Percentiles rank a stretch among this genome's conserved stretches.
These are phyloP conservation scores for Sclerotiophoma versabilis DNA, from an alignment of 2,329 filamentous ascomycete genomes.

Conservation along the genomic window DNA sequence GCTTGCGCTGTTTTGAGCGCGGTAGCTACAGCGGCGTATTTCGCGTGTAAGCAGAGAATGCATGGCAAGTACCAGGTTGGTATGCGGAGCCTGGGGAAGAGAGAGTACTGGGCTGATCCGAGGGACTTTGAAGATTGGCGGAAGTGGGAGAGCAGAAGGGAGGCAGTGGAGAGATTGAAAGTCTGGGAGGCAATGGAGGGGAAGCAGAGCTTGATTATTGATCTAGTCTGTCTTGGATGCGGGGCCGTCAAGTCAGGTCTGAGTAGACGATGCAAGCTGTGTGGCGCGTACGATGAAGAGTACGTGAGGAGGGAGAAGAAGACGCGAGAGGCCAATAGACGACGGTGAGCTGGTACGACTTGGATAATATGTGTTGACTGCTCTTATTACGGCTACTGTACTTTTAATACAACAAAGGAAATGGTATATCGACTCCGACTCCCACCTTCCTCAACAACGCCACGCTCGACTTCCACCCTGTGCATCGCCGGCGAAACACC, in stretches of 20 bases:
- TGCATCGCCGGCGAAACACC: no score
- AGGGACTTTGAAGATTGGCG: not conserved
- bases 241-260: not conserved
- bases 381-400: no score
- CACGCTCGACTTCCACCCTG: not conserved
- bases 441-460: not conserved
- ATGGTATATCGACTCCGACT: not conserved
- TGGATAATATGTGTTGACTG: not conserved
- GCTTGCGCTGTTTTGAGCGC: not conserved
- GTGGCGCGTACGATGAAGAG: not conserved
- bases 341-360: not conserved
- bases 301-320: not conserved
- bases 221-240: not conserved
- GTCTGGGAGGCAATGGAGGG: not conserved
- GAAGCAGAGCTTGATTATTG: not conserved
- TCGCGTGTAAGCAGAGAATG: not conserved
- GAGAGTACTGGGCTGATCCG: not conserved
- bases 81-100: not conserved
- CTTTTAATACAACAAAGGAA: not conserved
- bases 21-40: not conserved
- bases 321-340: not conserved
- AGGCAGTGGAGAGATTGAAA: not conserved
- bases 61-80: not conserved
- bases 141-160: not conserved
- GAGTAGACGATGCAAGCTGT: not conserved